Conservation (phyloP, 306 rosid genomes). For the Begonia masoniana region DNA sequence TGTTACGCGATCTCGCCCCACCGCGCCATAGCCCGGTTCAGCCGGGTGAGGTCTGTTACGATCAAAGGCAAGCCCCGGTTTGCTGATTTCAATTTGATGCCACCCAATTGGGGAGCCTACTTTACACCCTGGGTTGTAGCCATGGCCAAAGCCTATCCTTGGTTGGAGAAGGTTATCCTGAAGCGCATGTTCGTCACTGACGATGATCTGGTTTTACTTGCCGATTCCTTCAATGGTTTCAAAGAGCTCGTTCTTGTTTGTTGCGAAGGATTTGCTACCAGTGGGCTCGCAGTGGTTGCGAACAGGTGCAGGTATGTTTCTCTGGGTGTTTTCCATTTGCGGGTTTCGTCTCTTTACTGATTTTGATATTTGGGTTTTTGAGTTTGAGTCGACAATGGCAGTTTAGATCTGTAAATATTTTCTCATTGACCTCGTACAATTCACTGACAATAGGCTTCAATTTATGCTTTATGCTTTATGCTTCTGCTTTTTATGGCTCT, state of each 20-base stretch:
- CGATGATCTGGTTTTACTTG: conserved; percentile 36
- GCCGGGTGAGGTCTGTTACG: conserved; percentile 33
- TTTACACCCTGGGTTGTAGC: conserved; percentile 50
- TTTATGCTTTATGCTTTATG: no score
- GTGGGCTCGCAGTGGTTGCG: conserved; percentile 49
- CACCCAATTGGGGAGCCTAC: conserved; percentile 62
- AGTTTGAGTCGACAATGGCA: background rate
- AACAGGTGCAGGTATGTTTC: conserved; percentile 50
- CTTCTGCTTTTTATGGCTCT: no score
- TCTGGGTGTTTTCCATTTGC: background rate
- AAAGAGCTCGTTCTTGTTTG: conserved; percentile 63
- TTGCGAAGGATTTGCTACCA: conserved; percentile 64
- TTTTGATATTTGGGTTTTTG: no score
- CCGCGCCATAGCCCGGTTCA: conserved; percentile 49
- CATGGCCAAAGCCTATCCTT: conserved; percentile 56
- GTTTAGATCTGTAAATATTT: background rate
- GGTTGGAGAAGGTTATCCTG: conserved; percentile 59
- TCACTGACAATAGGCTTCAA: no score
- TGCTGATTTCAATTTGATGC: conserved; percentile 80
- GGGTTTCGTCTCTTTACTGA: background rate
- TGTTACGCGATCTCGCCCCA: conserved; percentile 56
- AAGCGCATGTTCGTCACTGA: conserved; percentile 66
- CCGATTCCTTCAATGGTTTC: conserved; percentile 36
- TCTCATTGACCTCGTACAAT: no score
- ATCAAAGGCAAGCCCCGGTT: conserved; percentile 78